Evolutionary conservation across 2,329 filamentous ascomycete genomes (phyloP).

Genomic region (Arthrocladium fulminans): DNA sequence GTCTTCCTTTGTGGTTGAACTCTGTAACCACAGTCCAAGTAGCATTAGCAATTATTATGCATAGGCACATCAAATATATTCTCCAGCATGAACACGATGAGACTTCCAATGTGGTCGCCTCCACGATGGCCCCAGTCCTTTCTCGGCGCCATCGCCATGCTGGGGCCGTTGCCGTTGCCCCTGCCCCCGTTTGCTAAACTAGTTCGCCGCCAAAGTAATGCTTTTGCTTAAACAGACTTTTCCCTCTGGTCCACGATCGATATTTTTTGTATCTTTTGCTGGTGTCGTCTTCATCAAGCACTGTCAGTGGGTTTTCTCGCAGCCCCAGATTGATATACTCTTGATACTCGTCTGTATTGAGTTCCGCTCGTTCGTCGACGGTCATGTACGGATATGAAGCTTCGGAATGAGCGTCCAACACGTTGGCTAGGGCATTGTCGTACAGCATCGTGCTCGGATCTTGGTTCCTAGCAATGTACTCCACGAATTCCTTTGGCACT

Average conservation of each 20-base stretch:
- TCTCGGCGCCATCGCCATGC: too few relatives aligned
- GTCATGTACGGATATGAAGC: slow-evolving; percentile 17
- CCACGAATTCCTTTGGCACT: slow-evolving; percentile 56
- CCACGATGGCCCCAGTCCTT: too few relatives aligned
- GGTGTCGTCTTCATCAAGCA: slow-evolving; percentile 71
- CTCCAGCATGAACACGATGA: too few relatives aligned
- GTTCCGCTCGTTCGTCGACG: slow-evolving; percentile 47
- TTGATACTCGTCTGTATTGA: slow-evolving; percentile 63
- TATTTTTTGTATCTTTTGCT: slow-evolving; percentile 98
- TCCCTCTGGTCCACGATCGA: slow-evolving; percentile 82
- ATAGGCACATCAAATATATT: too few relatives aligned
- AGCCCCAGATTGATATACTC: slow-evolving; percentile 60
- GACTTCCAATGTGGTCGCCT: too few relatives aligned
- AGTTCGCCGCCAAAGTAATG: slow-evolving; percentile 25
- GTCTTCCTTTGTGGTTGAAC: too few relatives aligned
- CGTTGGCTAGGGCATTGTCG: not conserved
- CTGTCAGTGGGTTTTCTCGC: slow-evolving; percentile 74
- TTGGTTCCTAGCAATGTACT: slow-evolving; percentile 54
- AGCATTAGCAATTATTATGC: too few relatives aligned
- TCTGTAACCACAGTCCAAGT: too few relatives aligned
- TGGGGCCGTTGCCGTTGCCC: too few relatives aligned
- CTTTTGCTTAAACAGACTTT: slow-evolving; percentile 91
- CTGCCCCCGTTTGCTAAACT: slow-evolving; percentile 4
- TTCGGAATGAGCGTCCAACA: slow-evolving; percentile 7
- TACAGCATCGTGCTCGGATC: slow-evolving; percentile 3